Evolutionary conservation across 2,329 filamentous ascomycete genomes (phyloP).

Genomic region (Ophiocordyceps camponoti-saundersi): DNA sequence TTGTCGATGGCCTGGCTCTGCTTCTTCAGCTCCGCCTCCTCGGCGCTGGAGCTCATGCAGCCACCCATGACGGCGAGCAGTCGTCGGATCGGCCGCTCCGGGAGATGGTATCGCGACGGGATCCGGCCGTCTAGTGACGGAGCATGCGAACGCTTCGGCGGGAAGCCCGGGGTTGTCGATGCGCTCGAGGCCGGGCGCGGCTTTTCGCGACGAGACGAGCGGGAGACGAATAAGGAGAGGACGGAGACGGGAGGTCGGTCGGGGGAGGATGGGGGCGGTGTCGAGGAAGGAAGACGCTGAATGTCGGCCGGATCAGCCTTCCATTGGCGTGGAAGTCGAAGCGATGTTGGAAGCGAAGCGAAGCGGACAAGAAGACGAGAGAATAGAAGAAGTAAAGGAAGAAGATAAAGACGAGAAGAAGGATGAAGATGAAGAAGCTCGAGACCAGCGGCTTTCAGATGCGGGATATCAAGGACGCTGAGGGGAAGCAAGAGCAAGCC

Average conservation of each 20-base stretch:
- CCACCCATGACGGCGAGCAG: conserved; percentile 51
- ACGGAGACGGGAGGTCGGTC: not conserved
- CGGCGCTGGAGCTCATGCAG: conserved; percentile 79
- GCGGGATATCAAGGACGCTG: no score
- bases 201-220: not conserved
- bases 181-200: not conserved
- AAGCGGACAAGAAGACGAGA: no score
- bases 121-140: not conserved
- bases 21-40: conserved; percentile 87
- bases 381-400: no score
- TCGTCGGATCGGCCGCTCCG: conserved; percentile 1
- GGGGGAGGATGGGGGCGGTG: not conserved
- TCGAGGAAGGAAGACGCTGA: not conserved
- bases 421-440: no score
- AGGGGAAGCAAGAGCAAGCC: not conserved
- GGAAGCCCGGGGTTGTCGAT: not conserved
- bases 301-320: not conserved
- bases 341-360: not conserved
- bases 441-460: no score
- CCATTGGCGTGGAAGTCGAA: not conserved
- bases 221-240: not conserved
- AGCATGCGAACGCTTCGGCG: conserved; percentile 1
- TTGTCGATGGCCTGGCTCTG: conserved; percentile 91
- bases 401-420: no score
- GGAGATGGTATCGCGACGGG: not conserved